Evolutionary conservation across 805 yeast genomes (phyloP).

Genomic region (Candida verbasci): DNA sequence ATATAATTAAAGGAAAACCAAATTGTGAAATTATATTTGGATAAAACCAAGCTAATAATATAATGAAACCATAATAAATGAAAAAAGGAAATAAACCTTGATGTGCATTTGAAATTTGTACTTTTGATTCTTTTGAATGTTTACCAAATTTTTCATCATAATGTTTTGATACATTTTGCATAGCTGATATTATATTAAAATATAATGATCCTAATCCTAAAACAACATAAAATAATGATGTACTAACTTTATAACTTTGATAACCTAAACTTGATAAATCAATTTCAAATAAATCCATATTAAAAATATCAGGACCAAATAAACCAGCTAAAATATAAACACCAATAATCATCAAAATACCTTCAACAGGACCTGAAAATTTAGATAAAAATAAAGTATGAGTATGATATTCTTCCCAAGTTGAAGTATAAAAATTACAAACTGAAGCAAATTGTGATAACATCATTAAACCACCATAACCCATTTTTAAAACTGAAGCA

Average conservation of each 20-base stretch:
- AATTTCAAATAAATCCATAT: slow-evolving; percentile 34
- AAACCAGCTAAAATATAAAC: slow-evolving; percentile 61
- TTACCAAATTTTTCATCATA: slow-evolving; percentile 31
- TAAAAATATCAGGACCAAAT: slow-evolving; percentile 70
- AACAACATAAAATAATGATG: slow-evolving; percentile 41
- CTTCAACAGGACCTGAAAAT: slow-evolving; percentile 94
- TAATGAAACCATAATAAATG: slow-evolving; percentile 46
- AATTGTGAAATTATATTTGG: slow-evolving; percentile 45
- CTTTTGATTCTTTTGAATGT: slow-evolving; percentile 19
- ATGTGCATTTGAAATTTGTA: slow-evolving; percentile 39
- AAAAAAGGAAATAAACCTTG: slow-evolving; percentile 67
- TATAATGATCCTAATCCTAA: slow-evolving; percentile 52
- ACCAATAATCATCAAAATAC: slow-evolving; percentile 60
- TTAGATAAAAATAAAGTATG: slow-evolving; percentile 72
- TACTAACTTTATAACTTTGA: slow-evolving; percentile 28
- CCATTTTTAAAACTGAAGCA: slow-evolving; percentile 72
- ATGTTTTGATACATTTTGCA: slow-evolving; percentile 51
- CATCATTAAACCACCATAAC: slow-evolving; percentile 58
- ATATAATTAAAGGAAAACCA: slow-evolving; percentile 55
- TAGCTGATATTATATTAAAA: slow-evolving; percentile 67
- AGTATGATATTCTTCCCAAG: slow-evolving; percentile 96
- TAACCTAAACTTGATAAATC: slow-evolving; percentile 33
- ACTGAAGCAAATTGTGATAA: slow-evolving; percentile 69
- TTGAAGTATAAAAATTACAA: slow-evolving; percentile 79
- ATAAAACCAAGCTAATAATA: slow-evolving; percentile 43